A percentile compares a stretch with the other conserved stretches of the same genome.
phyloP scores from a whole-genome alignment of 495 filamentous ascomycete genomes.

The Echria macrotheca region DNA sequence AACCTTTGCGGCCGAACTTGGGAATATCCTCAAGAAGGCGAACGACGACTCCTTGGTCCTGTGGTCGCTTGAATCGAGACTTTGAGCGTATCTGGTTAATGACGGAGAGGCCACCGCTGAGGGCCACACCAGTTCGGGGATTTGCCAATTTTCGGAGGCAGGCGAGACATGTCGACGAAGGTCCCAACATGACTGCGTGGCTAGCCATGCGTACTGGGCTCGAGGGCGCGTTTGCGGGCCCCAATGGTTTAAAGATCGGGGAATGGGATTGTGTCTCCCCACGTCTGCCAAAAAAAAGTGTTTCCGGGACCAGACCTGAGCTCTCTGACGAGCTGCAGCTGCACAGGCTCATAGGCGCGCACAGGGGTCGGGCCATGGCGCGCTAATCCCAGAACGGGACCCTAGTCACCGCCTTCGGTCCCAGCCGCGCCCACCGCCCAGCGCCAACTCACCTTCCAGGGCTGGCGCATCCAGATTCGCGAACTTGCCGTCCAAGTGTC shows the following conservation, averaged over 20 bases:
- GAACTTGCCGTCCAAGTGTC: not conserved
- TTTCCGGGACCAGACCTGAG: no score
- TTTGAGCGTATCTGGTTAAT: constrained; percentile 25
- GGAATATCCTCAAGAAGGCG: constrained; percentile 54
- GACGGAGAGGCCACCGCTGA: not conserved
- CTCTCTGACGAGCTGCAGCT: no score
- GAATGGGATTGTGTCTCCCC: no score
- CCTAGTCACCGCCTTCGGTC: no score
- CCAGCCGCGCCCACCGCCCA: no score
- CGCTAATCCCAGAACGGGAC: no score
- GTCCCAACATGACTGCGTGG: constrained; percentile 13
- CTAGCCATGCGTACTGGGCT: constrained; percentile 13
- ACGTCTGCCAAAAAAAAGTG: no score
- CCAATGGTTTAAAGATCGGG: no score
- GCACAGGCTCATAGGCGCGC: no score
- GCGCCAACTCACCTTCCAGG: not conserved
- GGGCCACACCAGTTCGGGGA: constrained; percentile 9
- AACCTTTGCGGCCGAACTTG: constrained; percentile 56
- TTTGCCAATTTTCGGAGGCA: constrained; percentile 25
- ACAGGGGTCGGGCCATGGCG: no score
- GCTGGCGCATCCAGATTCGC: constrained; percentile 4
- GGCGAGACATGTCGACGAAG: constrained; percentile 23
- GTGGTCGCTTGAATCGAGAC: constrained; percentile 19
- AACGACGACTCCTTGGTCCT: constrained; percentile 49
- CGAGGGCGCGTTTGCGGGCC: not conserved